A percentile compares a stretch with the other conserved stretches of the same genome.
phyloP scores from a whole-genome alignment of 805 yeast species.

The Pichia deserticola region DNA sequence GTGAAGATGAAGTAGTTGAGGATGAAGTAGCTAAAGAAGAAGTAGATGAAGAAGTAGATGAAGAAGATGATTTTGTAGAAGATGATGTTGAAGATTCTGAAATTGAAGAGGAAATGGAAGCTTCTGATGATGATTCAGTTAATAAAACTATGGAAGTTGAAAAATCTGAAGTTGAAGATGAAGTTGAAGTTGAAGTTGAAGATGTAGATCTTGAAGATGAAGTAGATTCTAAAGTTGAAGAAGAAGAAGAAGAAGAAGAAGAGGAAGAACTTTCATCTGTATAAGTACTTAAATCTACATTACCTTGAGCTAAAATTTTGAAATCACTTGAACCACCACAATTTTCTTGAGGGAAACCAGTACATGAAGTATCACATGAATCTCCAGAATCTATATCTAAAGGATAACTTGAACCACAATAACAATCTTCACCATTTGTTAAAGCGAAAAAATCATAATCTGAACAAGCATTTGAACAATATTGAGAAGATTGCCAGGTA shows the following conservation, averaged over 20 bases:
- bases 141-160: slow-evolving; percentile 27
- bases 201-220: slow-evolving; percentile 6
- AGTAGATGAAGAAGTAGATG: slow-evolving; percentile 7
- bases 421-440: slow-evolving; percentile 49
- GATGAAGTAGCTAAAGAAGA: slow-evolving; percentile 10
- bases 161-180: slow-evolving; percentile 10
- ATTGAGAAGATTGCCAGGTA: slow-evolving; percentile 50
- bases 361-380: slow-evolving; percentile 42
- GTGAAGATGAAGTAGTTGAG: slow-evolving; percentile 7
- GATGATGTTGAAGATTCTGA: slow-evolving; percentile 22
- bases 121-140: slow-evolving; percentile 6
- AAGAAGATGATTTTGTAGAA: slow-evolving; percentile 24
- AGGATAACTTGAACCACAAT: slow-evolving; percentile 51
- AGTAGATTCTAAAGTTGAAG: slow-evolving; percentile 20
- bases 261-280: too few species aligned
- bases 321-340: slow-evolving; percentile 53
- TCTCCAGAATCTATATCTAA: slow-evolving; percentile 19
- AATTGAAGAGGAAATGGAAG: background rate
- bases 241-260: slow-evolving; percentile 20
- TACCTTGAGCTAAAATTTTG: slow-evolving; percentile 36
- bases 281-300: slow-evolving; percentile 12
- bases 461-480: slow-evolving; percentile 41
- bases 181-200: background rate
- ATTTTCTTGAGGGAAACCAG: slow-evolving; percentile 51
- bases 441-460: slow-evolving; percentile 42